Evolutionary conservation across 176 grass and related monocot genomes (phyloP).

Genomic region (Oryza meyeriana): DNA sequence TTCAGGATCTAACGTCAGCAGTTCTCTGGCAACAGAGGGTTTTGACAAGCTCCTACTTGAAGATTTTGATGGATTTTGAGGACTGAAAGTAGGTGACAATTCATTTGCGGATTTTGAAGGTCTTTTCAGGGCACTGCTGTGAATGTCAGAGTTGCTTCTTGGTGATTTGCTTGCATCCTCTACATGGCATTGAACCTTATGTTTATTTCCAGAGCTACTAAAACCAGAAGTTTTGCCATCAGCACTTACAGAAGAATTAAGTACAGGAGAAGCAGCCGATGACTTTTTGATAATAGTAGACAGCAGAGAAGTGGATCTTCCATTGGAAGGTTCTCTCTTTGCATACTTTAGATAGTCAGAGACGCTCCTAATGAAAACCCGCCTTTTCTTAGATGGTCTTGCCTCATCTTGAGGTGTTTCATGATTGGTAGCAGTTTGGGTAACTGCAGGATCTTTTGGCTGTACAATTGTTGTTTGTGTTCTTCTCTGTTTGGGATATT

Average conservation of each 20-base stretch:
- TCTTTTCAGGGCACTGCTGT: constrained; percentile 7
- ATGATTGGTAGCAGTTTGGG: constrained; percentile 12
- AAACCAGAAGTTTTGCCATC: constrained; percentile 38
- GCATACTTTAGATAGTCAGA: constrained; percentile 54
- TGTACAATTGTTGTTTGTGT: constrained; percentile 36
- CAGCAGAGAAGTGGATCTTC: constrained; percentile 36
- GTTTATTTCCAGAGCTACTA: constrained; percentile 10
- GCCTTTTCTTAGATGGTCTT: constrained; percentile 45
- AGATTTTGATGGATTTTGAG: constrained; percentile 54
- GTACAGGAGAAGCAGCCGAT: constrained; percentile 32
- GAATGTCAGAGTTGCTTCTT: constrained; percentile 27
- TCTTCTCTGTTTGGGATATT: constrained; percentile 44
- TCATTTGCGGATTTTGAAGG: constrained; percentile 49
- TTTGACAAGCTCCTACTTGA: constrained; percentile 44
- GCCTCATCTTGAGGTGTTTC: constrained; percentile 36
- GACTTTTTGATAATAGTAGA: constrained; percentile 45
- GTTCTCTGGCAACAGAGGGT: constrained; percentile 49
- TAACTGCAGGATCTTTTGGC: constrained; percentile 24
- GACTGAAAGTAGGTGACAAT: constrained; percentile 66
- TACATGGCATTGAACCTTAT: constrained; percentile 16
- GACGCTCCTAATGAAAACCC: constrained; percentile 58
- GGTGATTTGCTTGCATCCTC: constrained; percentile 35
- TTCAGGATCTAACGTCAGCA: constrained; percentile 51
- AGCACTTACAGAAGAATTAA: constrained; percentile 38
- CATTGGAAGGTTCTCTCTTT: constrained; percentile 40